phyloP scores from a whole-genome alignment of 768 basidiomycete species.

The Phaeotremella fagi region DNA sequence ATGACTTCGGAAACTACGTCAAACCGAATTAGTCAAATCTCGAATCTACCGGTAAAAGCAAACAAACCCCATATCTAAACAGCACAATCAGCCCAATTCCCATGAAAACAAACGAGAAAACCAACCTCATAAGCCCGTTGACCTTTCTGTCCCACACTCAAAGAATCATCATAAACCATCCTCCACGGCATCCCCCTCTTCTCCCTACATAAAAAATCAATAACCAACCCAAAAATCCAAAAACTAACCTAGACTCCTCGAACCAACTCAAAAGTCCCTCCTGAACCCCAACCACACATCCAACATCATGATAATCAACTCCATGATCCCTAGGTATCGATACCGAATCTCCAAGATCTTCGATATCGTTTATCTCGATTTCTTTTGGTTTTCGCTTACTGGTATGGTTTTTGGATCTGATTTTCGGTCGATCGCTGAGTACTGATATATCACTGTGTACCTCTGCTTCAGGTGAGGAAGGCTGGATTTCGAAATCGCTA shows the following conservation, averaged over 20 bases:
- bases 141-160: conserved; percentile 59
- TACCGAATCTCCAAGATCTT: conserved; percentile 17
- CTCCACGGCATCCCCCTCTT: conserved; percentile 88
- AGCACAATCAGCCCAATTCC: conserved; percentile 64
- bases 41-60: neutral
- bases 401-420: no score
- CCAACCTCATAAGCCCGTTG: conserved; percentile 88
- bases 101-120: neutral
- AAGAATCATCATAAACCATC: conserved; percentile 55
- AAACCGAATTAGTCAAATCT: conserved; percentile 19
- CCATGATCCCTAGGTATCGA: conserved; percentile 17
- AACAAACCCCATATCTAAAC: conserved; percentile 50
- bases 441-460: no score
- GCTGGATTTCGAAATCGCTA: neutral
- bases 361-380: conserved; percentile 25
- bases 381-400: no score
- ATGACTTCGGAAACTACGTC: conserved; percentile 89
- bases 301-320: conserved; percentile 24
- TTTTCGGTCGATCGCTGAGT: no score
- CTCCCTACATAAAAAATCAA: conserved; percentile 47
- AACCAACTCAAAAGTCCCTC: conserved; percentile 60
- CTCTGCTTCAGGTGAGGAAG: no score
- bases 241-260: conserved; percentile 55
- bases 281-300: conserved; percentile 19
- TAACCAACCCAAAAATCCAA: neutral